Evolutionary conservation across 306 rosid genomes (phyloP).

Genomic region (Gastrolobium villosum): DNA sequence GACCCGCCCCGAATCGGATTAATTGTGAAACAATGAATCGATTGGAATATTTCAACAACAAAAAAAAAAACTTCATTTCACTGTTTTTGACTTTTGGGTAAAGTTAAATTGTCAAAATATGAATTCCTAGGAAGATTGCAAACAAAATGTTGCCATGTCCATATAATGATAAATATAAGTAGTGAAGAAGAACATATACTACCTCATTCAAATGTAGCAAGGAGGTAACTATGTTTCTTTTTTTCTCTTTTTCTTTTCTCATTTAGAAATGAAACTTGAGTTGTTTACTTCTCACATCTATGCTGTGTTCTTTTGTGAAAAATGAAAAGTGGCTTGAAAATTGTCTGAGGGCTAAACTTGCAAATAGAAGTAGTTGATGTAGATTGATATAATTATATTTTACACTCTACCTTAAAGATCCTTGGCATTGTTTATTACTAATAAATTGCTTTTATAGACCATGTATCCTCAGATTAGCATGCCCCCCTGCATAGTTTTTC

Average conservation of each 20-base stretch:
- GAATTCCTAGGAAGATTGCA: constrained; percentile 64
- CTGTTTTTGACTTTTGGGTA: constrained; percentile 88
- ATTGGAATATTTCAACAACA: too few species aligned
- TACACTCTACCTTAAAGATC: neutral
- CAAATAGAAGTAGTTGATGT: constrained; percentile 8
- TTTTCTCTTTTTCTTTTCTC: neutral
- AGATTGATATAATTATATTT: neutral
- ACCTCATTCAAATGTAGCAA: constrained; percentile 55
- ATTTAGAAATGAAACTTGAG: constrained; percentile 2
- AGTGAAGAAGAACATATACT: constrained; percentile 46
- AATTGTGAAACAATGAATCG: too few species aligned
- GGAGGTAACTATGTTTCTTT: constrained; percentile 52
- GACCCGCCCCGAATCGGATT: too few species aligned
- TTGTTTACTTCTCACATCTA: neutral
- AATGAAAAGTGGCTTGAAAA: neutral
- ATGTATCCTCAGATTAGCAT: neutral
- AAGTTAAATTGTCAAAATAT: constrained; percentile 74
- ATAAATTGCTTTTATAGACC: neutral
- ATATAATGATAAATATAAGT: constrained; percentile 8
- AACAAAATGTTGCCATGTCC: constrained; percentile 84
- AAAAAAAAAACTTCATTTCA: too few species aligned
- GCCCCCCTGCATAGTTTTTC: neutral
- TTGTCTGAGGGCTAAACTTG: constrained; percentile 12
- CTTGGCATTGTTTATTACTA: neutral
- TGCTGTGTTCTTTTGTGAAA: constrained; percentile 8